Evolutionary conservation across 2,329 filamentous ascomycete species (phyloP).

Genomic region (Fusarium caatingaense): DNA sequence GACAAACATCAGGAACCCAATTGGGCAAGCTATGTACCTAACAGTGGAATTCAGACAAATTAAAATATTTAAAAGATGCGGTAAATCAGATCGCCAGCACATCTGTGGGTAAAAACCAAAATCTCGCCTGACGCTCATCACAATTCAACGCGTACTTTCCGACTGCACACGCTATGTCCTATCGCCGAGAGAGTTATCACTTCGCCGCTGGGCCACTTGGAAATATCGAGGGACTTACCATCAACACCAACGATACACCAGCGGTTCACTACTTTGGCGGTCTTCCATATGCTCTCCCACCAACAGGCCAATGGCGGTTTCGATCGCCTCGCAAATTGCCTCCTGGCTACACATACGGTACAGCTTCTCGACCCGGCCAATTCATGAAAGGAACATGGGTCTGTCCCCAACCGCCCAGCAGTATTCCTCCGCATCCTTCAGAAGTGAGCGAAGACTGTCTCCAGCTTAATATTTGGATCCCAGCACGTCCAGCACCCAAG

Average conservation of each 20-base stretch:
- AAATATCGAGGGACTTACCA: not conserved
- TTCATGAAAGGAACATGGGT: not conserved
- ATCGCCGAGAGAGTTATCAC: too few relatives aligned
- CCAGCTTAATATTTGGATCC: conserved; percentile 2
- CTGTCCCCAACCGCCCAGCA: not conserved
- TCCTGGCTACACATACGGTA: not conserved
- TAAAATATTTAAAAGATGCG: too few relatives aligned
- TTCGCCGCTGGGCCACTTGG: not conserved
- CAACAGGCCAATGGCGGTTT: not conserved
- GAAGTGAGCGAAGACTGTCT: not conserved
- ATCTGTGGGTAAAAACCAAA: too few relatives aligned
- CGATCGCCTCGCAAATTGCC: not conserved
- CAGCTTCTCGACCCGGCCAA: not conserved
- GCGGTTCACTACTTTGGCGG: not conserved
- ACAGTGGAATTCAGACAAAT: too few relatives aligned
- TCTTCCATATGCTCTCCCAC: not conserved
- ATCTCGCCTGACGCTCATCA: too few relatives aligned
- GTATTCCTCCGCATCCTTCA: not conserved
- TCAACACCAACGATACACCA: not conserved
- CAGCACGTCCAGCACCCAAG: not conserved
- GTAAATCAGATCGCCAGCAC: too few relatives aligned
- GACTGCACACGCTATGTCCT: too few relatives aligned
- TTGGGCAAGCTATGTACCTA: too few relatives aligned
- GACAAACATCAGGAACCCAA: too few relatives aligned
- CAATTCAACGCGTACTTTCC: too few relatives aligned